A percentile compares a stretch with the other conserved stretches of the same genome.
Evolutionary conservation across 306 rosid species (phyloP).

Genomic region (Begonia loranthoides): DNA sequence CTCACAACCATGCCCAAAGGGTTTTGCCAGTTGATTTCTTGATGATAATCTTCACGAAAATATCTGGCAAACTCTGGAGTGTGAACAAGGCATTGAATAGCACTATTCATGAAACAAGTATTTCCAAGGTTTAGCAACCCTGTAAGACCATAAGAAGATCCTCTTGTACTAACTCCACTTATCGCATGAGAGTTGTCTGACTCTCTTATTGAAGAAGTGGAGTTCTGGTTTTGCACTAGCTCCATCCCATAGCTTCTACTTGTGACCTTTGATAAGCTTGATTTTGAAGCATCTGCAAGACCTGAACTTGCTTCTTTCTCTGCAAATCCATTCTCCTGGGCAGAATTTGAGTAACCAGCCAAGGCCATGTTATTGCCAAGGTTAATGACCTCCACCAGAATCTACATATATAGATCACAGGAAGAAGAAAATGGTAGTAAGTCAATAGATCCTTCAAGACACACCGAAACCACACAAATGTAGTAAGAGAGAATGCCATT

Average conservation of each 20-base stretch:
- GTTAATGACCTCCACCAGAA: conserved; percentile 84
- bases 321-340: conserved; percentile 65
- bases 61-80: conserved; percentile 90
- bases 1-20: conserved; percentile 99
- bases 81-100: conserved; percentile 94
- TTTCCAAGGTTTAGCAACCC: conserved; percentile 95
- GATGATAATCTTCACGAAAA: conserved; percentile 92
- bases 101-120: conserved; percentile 99
- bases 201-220: conserved; percentile 51
- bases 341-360: conserved; percentile 29
- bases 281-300: conserved; percentile 71
- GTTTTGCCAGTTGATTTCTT: conserved; percentile 85
- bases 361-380: conserved; percentile 33
- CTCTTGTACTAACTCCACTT: conserved; percentile 78
- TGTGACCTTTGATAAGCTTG: conserved; percentile 57
- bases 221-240: conserved; percentile 40
- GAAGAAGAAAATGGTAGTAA: conserved; percentile 11
- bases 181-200: conserved; percentile 42
- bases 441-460: conserved; percentile 7
- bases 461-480: conserved; percentile 5
- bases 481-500: neutral
- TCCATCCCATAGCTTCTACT: conserved; percentile 46
- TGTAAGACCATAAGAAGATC: conserved; percentile 78
- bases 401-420: conserved; percentile 34
- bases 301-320: conserved; percentile 57